These are phyloP conservation scores for Kappamyces sp. DNA, from an alignment of 192 early-diverging fungal species.

Conservation along the genomic window DNA sequence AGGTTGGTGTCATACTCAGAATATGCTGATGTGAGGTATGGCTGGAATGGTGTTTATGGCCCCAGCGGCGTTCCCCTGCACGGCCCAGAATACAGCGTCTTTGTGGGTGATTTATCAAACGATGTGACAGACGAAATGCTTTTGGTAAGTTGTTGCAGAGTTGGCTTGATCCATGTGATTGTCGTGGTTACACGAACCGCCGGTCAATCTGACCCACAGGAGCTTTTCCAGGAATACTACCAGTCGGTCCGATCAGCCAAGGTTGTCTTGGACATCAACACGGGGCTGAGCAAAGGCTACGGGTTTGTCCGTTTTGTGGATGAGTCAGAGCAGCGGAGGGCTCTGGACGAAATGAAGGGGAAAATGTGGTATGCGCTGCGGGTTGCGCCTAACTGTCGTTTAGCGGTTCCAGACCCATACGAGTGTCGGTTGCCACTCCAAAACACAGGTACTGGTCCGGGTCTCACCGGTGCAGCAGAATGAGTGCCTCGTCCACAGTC, in stretches of 20 bases:
- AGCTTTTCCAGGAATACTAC: conserved; percentile 80
- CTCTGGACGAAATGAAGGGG: conserved; percentile 88
- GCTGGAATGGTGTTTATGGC: background rate
- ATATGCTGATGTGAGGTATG: conserved; percentile 3
- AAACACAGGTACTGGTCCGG: conserved; percentile 20
- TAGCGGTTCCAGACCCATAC: conserved; percentile 79
- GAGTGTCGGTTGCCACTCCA: conserved; percentile 83
- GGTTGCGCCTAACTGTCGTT: conserved; percentile 12
- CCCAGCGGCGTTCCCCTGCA: conserved; percentile 45
- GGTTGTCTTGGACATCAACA: conserved; percentile 84
- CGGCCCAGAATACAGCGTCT: conserved; percentile 81
- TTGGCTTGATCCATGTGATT: conserved; percentile 10
- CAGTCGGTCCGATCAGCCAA: conserved; percentile 83
- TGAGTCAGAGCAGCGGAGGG: conserved; percentile 82
- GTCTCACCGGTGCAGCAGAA: too few relatives aligned
- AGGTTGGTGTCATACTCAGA: background rate
- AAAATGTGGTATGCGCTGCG: conserved; percentile 14
- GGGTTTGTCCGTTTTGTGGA: conserved; percentile 92
- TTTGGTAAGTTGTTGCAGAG: conserved; percentile 46
- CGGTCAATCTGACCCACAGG: conserved; percentile 28
- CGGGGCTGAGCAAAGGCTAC: conserved; percentile 76
- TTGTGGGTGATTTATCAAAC: conserved; percentile 92
- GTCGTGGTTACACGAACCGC: background rate
- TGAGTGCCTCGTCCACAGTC: background rate
- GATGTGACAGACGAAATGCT: conserved; percentile 84